Evolutionary conservation across 371 early-diverging fungal genomes (phyloP).

Genomic region (Circinella umbellata): DNA sequence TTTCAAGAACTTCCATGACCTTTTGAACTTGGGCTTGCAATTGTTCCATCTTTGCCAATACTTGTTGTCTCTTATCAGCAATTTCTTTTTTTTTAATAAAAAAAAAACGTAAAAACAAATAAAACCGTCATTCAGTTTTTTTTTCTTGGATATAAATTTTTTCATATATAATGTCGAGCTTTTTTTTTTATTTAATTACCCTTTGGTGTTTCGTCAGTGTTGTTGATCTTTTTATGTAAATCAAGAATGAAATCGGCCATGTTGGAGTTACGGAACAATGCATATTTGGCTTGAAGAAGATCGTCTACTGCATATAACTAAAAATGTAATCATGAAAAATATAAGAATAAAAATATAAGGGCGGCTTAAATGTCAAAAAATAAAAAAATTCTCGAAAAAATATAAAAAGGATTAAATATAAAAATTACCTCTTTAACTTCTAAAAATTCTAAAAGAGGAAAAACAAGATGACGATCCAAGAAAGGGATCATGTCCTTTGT

Average conservation of each 20-base stretch:
- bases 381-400: background rate
- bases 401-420: background rate
- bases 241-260: slow-evolving; percentile 91
- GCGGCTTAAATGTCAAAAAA: background rate
- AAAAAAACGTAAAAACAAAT: background rate
- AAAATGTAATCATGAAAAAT: background rate
- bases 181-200: slow-evolving; percentile 35
- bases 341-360: background rate
- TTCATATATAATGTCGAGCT: background rate
- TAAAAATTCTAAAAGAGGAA: slow-evolving; percentile 88
- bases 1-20: slow-evolving; percentile 87
- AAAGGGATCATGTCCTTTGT: slow-evolving; percentile 84
- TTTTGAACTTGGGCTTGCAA: slow-evolving; percentile 80
- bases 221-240: slow-evolving; percentile 80
- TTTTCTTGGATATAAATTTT: background rate
- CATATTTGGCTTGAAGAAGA: slow-evolving; percentile 85
- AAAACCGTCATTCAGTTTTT: background rate
- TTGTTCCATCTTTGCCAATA: slow-evolving; percentile 73
- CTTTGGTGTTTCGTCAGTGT: slow-evolving; percentile 67
- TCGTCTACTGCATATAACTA: slow-evolving; percentile 79
- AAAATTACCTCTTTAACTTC: slow-evolving; percentile 71
- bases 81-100: slow-evolving; percentile 55
- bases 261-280: slow-evolving; percentile 84
- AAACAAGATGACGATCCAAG: slow-evolving; percentile 92
- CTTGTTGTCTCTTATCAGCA: slow-evolving; percentile 74